Evolutionary conservation across 345 rosid species (phyloP).

Genomic region (Populus tremula): DNA sequence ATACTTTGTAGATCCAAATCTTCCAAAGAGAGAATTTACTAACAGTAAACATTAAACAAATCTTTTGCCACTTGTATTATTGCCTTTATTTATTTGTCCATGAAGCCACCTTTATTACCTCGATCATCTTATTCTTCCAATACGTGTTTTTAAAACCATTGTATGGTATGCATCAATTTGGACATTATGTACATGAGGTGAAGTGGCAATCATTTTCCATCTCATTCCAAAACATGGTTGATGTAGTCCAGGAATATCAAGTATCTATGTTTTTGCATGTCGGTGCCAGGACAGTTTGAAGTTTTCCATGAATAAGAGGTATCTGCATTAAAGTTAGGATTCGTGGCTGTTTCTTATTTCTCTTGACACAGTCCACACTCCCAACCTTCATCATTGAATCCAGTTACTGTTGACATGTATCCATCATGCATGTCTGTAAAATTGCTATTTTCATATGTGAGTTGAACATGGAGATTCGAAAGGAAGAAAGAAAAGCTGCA

Average conservation of each 20-base stretch:
- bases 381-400: conserved; percentile 7
- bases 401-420: not conserved
- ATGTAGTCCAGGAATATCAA: not conserved
- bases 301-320: conserved; percentile 17
- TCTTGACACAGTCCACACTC: not conserved
- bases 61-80: not conserved
- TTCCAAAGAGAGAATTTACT: not conserved
- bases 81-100: not conserved
- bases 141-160: conserved; percentile 3
- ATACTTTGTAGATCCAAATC: not conserved
- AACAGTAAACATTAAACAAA: not conserved
- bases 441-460: not conserved
- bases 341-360: conserved; percentile 16
- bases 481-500: not conserved
- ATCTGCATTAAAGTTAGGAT: not conserved
- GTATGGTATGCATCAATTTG: conserved; percentile 16
- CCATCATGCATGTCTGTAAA: not conserved
- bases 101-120: not conserved
- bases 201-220: conserved; percentile 19
- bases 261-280: not conserved
- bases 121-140: conserved; percentile 12
- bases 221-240: not conserved
- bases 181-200: conserved; percentile 6
- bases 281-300: not conserved
- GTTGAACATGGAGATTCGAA: conserved; percentile 7